Evolutionary conservation across 23 red algal species (phyloP), one percentile per base, ranked within the genome.

Genomic region (Chondrus crispus): DNA sequence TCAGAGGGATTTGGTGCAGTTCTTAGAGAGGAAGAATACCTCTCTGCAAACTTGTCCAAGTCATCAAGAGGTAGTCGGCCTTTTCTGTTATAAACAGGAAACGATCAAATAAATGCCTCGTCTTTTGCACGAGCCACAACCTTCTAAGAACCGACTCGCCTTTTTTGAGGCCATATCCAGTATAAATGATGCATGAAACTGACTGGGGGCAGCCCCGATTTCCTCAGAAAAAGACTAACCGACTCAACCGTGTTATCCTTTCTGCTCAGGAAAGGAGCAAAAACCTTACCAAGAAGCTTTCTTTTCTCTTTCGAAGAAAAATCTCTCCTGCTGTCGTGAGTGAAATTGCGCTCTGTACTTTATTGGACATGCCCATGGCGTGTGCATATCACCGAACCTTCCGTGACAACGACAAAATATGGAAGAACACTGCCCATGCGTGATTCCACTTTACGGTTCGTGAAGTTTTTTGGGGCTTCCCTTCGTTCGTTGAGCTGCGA

Each of bases 141-240:
- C n/a, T 62, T 82, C 78, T 52, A 82, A 43, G 22, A 8, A 30
- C 16, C 2, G 38, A 82, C 37, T 29, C 62, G 78, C 49, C 62
- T 82, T 38, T n/a, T 82, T 82, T 3, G 78, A 38, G 3, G 78
- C 78, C 51, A 82, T 82, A 62, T 82, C 78, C 50, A 82, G 6
- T 4, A 82, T 33, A 62, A 16, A 4, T 62, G 50, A 28, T 10
- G 78, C 22, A 46, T 52, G 62, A 3, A 82, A 22, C 13, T 41
- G 3, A 33, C 5, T 8, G 3, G 48, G 78, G 11, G 62, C 62
- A 4, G 51, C 49, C 6, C 2, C 2, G 13, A 82, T 62, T 62
- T 82, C 78, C 5, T 82, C 78, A 38, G 78, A 82, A 3, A 60
- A 33, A 3, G 5, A 5, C 78, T 52, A 82, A 13, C 36, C 4